phyloP scores from a whole-genome alignment of 805 yeast species.

The Metschnikowia koreensis region DNA sequence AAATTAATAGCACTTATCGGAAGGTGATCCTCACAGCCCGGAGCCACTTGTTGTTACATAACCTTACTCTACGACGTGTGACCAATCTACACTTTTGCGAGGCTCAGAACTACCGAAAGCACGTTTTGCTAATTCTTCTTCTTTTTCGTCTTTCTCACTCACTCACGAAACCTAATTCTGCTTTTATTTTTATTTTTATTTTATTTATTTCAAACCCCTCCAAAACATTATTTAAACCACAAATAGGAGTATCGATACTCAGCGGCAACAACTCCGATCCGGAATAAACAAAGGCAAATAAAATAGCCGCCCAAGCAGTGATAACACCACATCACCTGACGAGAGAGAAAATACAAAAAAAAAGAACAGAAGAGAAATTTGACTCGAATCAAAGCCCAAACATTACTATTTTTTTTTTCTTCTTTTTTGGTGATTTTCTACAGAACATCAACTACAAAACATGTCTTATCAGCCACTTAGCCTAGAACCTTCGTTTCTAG shows the following conservation, averaged over 20 bases:
- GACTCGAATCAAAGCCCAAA: background rate
- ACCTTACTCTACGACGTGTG: background rate
- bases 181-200: background rate
- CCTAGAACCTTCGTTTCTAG: slow-evolving; percentile 8
- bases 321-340: background rate
- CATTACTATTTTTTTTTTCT: background rate
- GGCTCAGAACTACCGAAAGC: background rate
- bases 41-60: background rate
- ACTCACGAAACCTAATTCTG: background rate
- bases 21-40: background rate
- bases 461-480: slow-evolving; percentile 3
- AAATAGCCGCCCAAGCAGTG: background rate
- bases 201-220: background rate
- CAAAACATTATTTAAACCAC: background rate
- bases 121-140: background rate
- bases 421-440: background rate
- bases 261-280: background rate
- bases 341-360: background rate
- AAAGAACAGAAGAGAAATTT: background rate
- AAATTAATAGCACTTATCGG: background rate
- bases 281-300: background rate
- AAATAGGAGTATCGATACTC: background rate
- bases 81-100: slow-evolving; percentile 4
- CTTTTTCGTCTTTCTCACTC: background rate
- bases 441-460: too few relatives aligned